Conservation (phyloP, 768 basidiomycete genomes). For the Paxillus rubicundulus region DNA sequence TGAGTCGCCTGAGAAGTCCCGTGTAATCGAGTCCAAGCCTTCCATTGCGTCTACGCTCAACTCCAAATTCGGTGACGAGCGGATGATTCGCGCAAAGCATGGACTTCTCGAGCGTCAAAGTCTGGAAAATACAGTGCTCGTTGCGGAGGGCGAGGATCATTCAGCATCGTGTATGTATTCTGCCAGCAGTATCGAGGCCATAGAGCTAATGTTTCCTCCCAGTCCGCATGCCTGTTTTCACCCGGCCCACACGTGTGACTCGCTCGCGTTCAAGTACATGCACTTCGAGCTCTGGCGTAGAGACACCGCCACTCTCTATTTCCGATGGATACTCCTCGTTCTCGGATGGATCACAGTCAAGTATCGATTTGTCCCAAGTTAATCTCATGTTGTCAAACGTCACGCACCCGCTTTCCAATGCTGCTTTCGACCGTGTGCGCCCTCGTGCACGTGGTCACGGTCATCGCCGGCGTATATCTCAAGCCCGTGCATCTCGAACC, state of each 20-base stretch:
- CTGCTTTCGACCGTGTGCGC: conserved; percentile 37
- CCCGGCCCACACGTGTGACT: conserved; percentile 48
- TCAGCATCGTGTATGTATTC: conserved; percentile 47
- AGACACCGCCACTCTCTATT: conserved; percentile 68
- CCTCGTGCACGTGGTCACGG: conserved; percentile 58
- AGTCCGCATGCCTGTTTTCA: conserved; percentile 59
- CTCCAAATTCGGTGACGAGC: conserved; percentile 65
- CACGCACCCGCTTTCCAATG: conserved; percentile 48
- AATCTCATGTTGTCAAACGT: conserved; percentile 54
- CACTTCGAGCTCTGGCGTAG: conserved; percentile 62
- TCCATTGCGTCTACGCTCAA: conserved; percentile 60
- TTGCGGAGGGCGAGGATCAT: conserved; percentile 64
- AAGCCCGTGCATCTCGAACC: conserved; percentile 56
- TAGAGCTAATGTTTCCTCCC: conserved; percentile 5
- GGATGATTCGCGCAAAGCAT: conserved; percentile 62
- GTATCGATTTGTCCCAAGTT: conserved; percentile 68
- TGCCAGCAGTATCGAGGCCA: background rate
- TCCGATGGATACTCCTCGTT: conserved; percentile 65
- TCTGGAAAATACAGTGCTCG: conserved; percentile 61
- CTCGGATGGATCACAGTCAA: conserved; percentile 73
- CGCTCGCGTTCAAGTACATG: conserved; percentile 69
- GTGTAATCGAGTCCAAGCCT: conserved; percentile 53
- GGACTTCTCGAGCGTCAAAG: conserved; percentile 66
- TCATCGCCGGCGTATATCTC: conserved; percentile 69
- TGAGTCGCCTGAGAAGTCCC: conserved; percentile 42